Percentiles rank a stretch among this genome's conserved stretches.
Evolutionary conservation across 345 rosid species (phyloP).

Genomic region (Pugionium dolabratum): DNA sequence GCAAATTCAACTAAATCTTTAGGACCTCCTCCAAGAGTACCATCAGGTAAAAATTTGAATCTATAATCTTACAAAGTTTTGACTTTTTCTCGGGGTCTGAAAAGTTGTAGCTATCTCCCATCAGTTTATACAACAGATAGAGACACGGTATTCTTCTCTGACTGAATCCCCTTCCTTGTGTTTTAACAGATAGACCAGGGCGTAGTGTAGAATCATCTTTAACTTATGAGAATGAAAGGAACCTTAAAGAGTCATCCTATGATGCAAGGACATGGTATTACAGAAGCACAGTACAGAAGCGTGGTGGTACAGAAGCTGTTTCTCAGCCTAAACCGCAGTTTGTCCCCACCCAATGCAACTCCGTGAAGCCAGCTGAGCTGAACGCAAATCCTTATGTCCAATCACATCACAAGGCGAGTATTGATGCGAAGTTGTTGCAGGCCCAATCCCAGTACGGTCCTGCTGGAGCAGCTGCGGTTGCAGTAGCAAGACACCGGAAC

Average conservation of each 20-base stretch:
- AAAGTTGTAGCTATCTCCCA: conserved; percentile 6
- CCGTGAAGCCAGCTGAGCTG: conserved; percentile 44
- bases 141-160: conserved; percentile 18
- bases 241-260: conserved; percentile 46
- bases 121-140: background rate
- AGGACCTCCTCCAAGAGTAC: conserved; percentile 86
- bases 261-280: conserved; percentile 48
- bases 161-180: conserved; percentile 7
- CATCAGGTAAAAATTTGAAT: conserved; percentile 50
- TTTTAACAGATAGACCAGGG: conserved; percentile 75
- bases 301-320: conserved; percentile 29
- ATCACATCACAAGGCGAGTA: conserved; percentile 54
- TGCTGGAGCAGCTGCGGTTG: conserved; percentile 74
- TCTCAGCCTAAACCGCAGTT: conserved; percentile 48
- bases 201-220: conserved; percentile 69
- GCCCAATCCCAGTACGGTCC: conserved; percentile 88
- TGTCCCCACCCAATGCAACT: conserved; percentile 38
- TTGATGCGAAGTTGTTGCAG: conserved; percentile 82
- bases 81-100: conserved; percentile 8
- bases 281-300: conserved; percentile 53
- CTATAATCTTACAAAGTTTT: conserved; percentile 8
- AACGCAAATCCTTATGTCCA: conserved; percentile 67
- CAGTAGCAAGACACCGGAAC: conserved; percentile 77
- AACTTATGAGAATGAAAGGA: conserved; percentile 59
- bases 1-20: conserved; percentile 49